A percentile compares a stretch with the other conserved stretches of the same genome.
phyloP scores from a whole-genome alignment of 2,329 filamentous ascomycete species.

The Fusarium sp. region DNA sequence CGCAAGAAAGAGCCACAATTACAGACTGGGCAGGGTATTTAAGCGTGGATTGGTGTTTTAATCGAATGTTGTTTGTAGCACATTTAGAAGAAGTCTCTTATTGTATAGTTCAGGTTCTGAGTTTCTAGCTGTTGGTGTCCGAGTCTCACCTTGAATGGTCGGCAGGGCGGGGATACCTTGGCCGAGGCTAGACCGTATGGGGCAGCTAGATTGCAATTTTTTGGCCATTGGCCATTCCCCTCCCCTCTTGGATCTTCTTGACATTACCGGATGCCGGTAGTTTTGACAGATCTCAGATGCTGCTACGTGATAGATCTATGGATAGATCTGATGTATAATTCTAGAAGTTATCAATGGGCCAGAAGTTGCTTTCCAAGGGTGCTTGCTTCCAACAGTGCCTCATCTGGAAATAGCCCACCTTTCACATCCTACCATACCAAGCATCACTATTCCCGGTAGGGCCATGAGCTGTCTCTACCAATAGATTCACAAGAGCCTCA shows the following conservation, averaged over 20 bases:
- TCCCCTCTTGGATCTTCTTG: slow-evolving; percentile 21
- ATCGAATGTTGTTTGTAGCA: slow-evolving; percentile 27
- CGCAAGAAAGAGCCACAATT: slow-evolving; percentile 37
- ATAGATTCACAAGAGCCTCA: too few relatives aligned
- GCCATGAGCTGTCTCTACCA: too few relatives aligned
- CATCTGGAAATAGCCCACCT: neutral
- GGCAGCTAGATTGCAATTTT: slow-evolving; percentile 52
- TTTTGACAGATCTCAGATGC: slow-evolving; percentile 20
- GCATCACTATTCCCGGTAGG: neutral
- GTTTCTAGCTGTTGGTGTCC: slow-evolving; percentile 10
- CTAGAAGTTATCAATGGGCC: neutral
- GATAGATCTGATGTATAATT: neutral
- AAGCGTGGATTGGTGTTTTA: slow-evolving; percentile 8
- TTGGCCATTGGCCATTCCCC: neutral
- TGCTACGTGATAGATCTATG: slow-evolving; percentile 7
- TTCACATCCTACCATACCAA: neutral
- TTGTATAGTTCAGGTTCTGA: slow-evolving; percentile 17
- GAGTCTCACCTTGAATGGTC: slow-evolving; percentile 23
- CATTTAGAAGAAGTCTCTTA: slow-evolving; percentile 6
- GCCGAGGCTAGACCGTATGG: slow-evolving; percentile 47
- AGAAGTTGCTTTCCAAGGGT: slow-evolving; percentile 6
- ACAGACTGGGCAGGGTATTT: slow-evolving; percentile 15
- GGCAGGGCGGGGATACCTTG: slow-evolving; percentile 28
- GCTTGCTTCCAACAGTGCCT: neutral
- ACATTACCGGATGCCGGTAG: slow-evolving; percentile 30